A percentile compares a stretch with the other conserved stretches of the same genome.
phyloP scores from a whole-genome alignment of 805 yeast species.

The Ogataea haglerorum region DNA sequence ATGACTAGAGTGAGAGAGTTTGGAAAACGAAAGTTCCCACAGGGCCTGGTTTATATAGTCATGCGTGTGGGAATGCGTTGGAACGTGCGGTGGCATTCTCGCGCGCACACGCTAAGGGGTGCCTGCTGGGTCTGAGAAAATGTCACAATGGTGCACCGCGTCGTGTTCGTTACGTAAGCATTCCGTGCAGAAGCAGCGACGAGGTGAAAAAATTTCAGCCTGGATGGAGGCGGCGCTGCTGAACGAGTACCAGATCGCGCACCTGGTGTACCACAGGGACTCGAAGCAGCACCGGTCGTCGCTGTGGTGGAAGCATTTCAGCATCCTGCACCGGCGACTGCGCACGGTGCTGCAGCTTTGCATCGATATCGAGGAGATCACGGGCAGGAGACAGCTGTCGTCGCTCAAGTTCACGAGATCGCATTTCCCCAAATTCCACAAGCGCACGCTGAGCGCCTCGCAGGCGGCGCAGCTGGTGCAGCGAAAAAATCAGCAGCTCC shows the following conservation, averaged over 20 bases:
- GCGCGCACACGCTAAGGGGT: conserved; percentile 7
- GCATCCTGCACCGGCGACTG: conserved; percentile 56
- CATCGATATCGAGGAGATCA: conserved; percentile 25
- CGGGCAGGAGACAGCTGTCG: conserved; percentile 7
- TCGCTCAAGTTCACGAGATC: conserved; percentile 10
- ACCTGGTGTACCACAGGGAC: conserved; percentile 65
- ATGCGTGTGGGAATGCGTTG: conserved; percentile 1
- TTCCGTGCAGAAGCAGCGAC: not conserved
- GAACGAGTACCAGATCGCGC: conserved; percentile 57
- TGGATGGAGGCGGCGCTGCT: conserved; percentile 16
- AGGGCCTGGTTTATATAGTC: conserved; percentile 3
- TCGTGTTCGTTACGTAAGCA: conserved; percentile 11
- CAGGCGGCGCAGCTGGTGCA: conserved; percentile 5
- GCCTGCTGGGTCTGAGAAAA: conserved; percentile 1
- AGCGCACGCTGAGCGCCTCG: conserved; percentile 7
- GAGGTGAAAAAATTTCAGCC: not conserved
- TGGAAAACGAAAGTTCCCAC: not conserved
- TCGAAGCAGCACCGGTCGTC: conserved; percentile 72
- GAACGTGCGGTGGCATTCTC: conserved; percentile 2
- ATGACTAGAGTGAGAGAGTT: conserved; percentile 12
- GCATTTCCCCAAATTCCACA: conserved; percentile 9
- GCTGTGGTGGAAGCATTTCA: conserved; percentile 73
- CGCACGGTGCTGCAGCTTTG: conserved; percentile 37
- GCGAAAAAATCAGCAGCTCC: conserved; percentile 8
- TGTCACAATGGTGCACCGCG: conserved; percentile 1